Evolutionary conservation across 2,329 filamentous ascomycete species (phyloP), one percentile per base, ranked within the genome.

Genomic region (Xylariales sp.): DNA sequence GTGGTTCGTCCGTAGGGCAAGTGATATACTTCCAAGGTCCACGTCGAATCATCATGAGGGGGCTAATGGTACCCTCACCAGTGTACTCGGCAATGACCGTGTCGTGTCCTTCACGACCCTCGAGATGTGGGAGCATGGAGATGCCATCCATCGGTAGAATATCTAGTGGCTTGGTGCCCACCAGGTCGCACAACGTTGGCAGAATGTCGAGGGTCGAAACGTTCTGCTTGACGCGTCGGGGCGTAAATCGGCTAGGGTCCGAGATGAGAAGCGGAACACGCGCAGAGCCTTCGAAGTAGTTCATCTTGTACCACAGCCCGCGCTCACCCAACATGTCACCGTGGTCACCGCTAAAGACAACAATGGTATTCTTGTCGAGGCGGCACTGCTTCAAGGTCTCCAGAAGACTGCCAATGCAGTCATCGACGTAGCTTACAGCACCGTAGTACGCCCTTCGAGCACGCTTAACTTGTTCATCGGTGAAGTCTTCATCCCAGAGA

Each of bases 291-390:
- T 96, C 90, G 54, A 89, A 95, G 76, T 93, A 96, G 56, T 81
- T 88, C 90, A 96, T 96, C 74, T 96, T 96, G 72, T 95, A 90
- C 90, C 90, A 96, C 32, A 96, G 69, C 5, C 86, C 85, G 37
- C 88, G 82, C 69, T 96, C 90, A 42, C 90, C 90, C 6, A 96
- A 77, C 90, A 96, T 96, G 62, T 96, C 90, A 40, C 90, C 90
- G 56, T 96, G 90, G 59, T 96, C 90, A 30, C 90, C 89, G 41
- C 85, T 90, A 66, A 96, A 96, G 48, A 96, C 81, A 52, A 96
- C 72, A 51, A 95, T 89, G 11, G 90, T 96, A 63, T 95, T 80
- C 23, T 95, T 81, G 43, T 83, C 83, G 30, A 96, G 70, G 6
- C 82, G 78, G 55, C 88, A 91, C 42, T 88, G 76, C 59, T 89